Percentiles rank a stretch among this genome's conserved stretches.
Evolutionary conservation across 495 filamentous ascomycete species (phyloP).

Genomic region (Neurospora sp.): DNA sequence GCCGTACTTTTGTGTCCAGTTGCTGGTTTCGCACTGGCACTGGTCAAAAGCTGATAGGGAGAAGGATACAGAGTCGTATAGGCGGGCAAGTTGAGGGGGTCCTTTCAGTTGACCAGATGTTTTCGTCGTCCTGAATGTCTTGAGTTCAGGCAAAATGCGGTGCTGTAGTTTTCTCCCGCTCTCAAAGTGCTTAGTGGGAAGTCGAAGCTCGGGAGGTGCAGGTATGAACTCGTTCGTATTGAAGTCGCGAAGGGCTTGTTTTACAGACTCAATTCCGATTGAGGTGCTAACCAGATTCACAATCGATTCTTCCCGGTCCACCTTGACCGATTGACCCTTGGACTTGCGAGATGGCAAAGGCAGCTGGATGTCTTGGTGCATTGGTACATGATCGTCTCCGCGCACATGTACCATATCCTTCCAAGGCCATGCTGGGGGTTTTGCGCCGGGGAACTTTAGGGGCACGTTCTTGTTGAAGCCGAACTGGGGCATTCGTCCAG

Average conservation of each 20-base stretch:
- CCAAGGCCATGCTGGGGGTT: slow-evolving; percentile 62
- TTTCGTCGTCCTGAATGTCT: slow-evolving; percentile 1
- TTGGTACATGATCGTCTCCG: slow-evolving; percentile 16
- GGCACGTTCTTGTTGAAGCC: slow-evolving; percentile 20
- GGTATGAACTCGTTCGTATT: slow-evolving; percentile 30
- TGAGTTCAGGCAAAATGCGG: slow-evolving; percentile 27
- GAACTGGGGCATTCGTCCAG: slow-evolving; percentile 17
- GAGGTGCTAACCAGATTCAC: slow-evolving; percentile 21
- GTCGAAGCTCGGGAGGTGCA: slow-evolving; percentile 29
- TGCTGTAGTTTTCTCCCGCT: slow-evolving; percentile 37
- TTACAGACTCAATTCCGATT: slow-evolving; percentile 20
- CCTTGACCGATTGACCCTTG: slow-evolving; percentile 36
- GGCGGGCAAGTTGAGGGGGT: slow-evolving; percentile 50
- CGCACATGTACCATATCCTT: slow-evolving; percentile 52
- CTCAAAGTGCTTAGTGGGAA: slow-evolving; percentile 39
- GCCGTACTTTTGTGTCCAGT: slow-evolving; percentile 84
- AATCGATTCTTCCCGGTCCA: slow-evolving; percentile 36
- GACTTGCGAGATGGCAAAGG: slow-evolving; percentile 30
- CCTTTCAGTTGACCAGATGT: slow-evolving; percentile 12
- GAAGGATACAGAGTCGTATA: slow-evolving; percentile 48
- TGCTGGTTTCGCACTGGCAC: slow-evolving; percentile 57
- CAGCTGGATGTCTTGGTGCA: not conserved
- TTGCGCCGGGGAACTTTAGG: slow-evolving; percentile 48
- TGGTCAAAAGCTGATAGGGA: slow-evolving; percentile 72
- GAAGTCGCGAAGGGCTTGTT: slow-evolving; percentile 16